Evolutionary conservation across 495 filamentous ascomycete species (phyloP).

Genomic region (Glarea lozoyensis): DNA sequence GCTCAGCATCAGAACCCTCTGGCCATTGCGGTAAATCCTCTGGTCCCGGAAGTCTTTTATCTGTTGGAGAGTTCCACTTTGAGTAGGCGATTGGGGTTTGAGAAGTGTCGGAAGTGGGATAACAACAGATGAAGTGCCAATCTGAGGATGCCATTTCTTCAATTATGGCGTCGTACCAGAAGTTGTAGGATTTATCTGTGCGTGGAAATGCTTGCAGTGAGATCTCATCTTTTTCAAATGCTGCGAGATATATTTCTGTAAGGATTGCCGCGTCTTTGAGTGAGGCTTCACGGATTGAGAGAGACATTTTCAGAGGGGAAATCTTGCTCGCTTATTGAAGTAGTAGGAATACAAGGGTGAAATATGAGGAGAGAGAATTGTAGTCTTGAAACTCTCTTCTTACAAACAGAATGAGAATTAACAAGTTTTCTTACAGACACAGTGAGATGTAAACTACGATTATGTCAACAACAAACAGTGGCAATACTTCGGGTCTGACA

Average conservation of each 20-base stretch:
- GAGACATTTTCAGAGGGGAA: slow-evolving; percentile 26
- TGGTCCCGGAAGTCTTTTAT: slow-evolving; percentile 2
- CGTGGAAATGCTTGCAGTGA: slow-evolving; percentile 25
- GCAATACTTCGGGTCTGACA: no score
- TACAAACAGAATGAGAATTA: no score
- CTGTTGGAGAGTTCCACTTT: slow-evolving; percentile 25
- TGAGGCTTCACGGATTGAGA: slow-evolving; percentile 22
- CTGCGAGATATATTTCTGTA: slow-evolving; percentile 23
- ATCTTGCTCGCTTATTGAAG: no score
- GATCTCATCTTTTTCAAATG: slow-evolving; percentile 26
- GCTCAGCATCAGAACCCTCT: slow-evolving; percentile 17
- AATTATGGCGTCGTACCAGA: slow-evolving; percentile 14
- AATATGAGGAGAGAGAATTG: no score
- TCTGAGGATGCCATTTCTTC: slow-evolving; percentile 20
- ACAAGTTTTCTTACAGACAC: no score
- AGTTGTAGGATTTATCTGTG: slow-evolving; percentile 9
- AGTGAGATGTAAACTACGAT: no score
- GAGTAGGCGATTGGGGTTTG: slow-evolving; percentile 23
- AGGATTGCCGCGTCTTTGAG: slow-evolving; percentile 22
- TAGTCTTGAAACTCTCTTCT: no score
- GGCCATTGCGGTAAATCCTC: slow-evolving; percentile 21
- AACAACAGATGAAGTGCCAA: slow-evolving; percentile 25
- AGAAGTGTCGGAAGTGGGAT: slow-evolving; percentile 18
- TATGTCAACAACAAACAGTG: no score
- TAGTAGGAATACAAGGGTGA: no score